Conservation (phyloP, 2,329 filamentous ascomycete species). For the Penicillium brasilianum region DNA sequence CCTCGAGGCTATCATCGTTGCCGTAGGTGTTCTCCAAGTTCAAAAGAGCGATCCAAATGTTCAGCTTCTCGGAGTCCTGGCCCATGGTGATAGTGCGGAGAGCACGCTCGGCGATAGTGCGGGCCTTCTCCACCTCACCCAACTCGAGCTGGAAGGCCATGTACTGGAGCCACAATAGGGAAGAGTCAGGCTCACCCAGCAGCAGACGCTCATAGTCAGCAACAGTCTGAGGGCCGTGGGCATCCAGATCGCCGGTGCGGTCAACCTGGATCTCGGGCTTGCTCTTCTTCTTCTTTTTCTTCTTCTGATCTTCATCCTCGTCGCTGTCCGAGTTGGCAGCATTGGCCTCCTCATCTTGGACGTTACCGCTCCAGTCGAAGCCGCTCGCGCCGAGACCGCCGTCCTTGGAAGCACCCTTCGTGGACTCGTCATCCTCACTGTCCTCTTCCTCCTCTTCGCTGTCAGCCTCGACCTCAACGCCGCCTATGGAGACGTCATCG, state of each 20-base stretch:
- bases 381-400: constrained; percentile 72
- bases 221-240: constrained; percentile 82
- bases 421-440: constrained; percentile 51
- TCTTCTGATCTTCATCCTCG: constrained; percentile 50
- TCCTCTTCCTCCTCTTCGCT: constrained; percentile 51
- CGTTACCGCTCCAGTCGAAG: constrained; percentile 85
- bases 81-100: constrained; percentile 88
- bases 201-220: constrained; percentile 94
- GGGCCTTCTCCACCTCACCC: constrained; percentile 84
- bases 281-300: constrained; percentile 75
- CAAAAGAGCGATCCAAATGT: constrained; percentile 92
- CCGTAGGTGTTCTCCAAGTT: constrained; percentile 94
- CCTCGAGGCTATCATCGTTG: constrained; percentile 78
- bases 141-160: constrained; percentile 98
- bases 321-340: constrained; percentile 58
- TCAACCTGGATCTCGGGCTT: constrained; percentile 83
- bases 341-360: constrained; percentile 58
- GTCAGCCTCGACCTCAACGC: constrained; percentile 51
- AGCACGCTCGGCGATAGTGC: constrained; percentile 87
- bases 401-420: constrained; percentile 46
- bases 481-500: constrained; percentile 47
- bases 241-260: constrained; percentile 88
- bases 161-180: constrained; percentile 90
- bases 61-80: constrained; percentile 90
- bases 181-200: constrained; percentile 91